Evolutionary conservation across 768 basidiomycete species (phyloP).

Genomic region (Postia placenta): DNA sequence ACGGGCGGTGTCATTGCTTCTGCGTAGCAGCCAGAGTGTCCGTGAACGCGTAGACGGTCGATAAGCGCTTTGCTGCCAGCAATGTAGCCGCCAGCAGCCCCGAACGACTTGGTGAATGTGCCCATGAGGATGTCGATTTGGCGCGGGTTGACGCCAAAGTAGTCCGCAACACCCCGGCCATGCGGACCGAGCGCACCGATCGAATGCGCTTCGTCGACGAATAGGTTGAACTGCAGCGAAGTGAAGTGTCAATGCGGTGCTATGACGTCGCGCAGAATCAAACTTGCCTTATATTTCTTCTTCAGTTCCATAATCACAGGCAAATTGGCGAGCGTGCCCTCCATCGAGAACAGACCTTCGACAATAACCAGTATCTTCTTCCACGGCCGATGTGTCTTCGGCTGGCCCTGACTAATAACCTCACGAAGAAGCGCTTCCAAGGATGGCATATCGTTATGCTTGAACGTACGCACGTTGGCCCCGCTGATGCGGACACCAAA

Average conservation of each 20-base stretch:
- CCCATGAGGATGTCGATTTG: slow-evolving; percentile 95
- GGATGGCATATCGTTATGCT: slow-evolving; percentile 89
- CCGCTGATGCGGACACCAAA: slow-evolving; percentile 88
- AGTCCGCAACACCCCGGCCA: slow-evolving; percentile 93
- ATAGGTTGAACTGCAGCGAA: slow-evolving; percentile 78
- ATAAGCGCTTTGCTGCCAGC: slow-evolving; percentile 78
- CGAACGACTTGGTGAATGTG: slow-evolving; percentile 95
- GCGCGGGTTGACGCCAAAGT: slow-evolving; percentile 79
- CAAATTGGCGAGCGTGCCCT: slow-evolving; percentile 88
- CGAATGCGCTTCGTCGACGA: slow-evolving; percentile 96
- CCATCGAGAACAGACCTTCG: slow-evolving; percentile 97
- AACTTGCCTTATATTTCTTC: slow-evolving; percentile 85
- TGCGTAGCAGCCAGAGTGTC: slow-evolving; percentile 79
- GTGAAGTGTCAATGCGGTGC: neutral
- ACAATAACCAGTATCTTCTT: slow-evolving; percentile 95
- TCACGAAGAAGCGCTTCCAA: slow-evolving; percentile 81
- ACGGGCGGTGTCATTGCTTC: slow-evolving; percentile 91
- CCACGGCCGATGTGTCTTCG: slow-evolving; percentile 98
- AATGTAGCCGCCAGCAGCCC: slow-evolving; percentile 93
- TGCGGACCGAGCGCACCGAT: slow-evolving; percentile 92
- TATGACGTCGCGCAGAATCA: neutral
- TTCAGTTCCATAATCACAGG: slow-evolving; percentile 83
- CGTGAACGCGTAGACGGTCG: slow-evolving; percentile 72
- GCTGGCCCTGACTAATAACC: slow-evolving; percentile 94
- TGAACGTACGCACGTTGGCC: slow-evolving; percentile 88